These are phyloP conservation scores for Suillus occidentalis DNA, from an alignment of 768 basidiomycete species.

Conservation along the genomic window DNA sequence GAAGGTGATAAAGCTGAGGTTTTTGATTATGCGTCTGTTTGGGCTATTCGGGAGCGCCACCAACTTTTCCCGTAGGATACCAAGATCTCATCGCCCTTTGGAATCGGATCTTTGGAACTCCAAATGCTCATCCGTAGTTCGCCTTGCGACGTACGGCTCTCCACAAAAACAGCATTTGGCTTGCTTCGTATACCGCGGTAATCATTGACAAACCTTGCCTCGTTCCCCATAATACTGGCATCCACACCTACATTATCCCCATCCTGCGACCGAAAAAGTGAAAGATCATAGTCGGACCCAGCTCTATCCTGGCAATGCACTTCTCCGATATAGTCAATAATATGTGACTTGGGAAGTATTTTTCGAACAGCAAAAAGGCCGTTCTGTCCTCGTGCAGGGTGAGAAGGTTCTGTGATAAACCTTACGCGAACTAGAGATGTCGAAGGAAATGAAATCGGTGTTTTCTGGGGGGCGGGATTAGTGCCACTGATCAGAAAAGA, in stretches of 20 bases:
- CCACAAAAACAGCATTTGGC: conserved; percentile 73
- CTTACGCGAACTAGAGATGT: conserved; percentile 52
- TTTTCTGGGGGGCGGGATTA: conserved; percentile 14
- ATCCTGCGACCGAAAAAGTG: conserved; percentile 59
- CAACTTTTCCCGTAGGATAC: conserved; percentile 88
- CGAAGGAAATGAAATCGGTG: conserved; percentile 8
- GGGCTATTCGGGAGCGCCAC: conserved; percentile 53
- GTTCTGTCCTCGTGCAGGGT: conserved; percentile 77
- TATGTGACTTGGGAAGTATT: conserved; percentile 62
- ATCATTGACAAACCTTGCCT: conserved; percentile 89
- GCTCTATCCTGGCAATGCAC: conserved; percentile 76
- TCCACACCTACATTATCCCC: conserved; percentile 75
- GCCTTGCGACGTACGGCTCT: conserved; percentile 50
- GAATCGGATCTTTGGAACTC: conserved; percentile 57
- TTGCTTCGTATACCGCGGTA: conserved; percentile 72
- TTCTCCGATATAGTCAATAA: conserved; percentile 83
- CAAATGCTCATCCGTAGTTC: conserved; percentile 79
- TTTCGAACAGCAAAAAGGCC: conserved; percentile 80
- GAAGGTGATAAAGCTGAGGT: not conserved
- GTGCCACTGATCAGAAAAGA: conserved; percentile 36
- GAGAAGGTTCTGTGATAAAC: conserved; percentile 49
- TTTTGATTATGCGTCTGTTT: not conserved
- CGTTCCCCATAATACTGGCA: conserved; percentile 75
- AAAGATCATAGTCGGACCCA: conserved; percentile 86
- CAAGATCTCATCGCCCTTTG: conserved; percentile 81